phyloP scores from a whole-genome alignment of 2,329 filamentous ascomycete genomes.

The Pseudocercospora macadamiae region DNA sequence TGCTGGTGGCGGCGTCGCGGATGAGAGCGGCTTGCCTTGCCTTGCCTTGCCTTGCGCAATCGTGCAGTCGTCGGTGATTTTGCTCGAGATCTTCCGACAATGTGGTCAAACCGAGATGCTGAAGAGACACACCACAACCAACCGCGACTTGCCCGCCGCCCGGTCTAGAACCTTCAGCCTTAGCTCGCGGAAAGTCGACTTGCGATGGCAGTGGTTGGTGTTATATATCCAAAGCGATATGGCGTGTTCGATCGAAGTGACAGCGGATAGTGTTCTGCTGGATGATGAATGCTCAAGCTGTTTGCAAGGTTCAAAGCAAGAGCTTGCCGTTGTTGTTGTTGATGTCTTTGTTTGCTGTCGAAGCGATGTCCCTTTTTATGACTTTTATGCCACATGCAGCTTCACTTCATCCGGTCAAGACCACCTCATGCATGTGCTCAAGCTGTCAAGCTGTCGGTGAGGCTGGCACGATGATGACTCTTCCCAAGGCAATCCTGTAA shows the following conservation, averaged over 20 bases:
- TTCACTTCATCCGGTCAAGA: background rate
- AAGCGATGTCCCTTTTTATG: background rate
- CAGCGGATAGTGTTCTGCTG: background rate
- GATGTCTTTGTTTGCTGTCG: background rate
- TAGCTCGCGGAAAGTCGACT: too few relatives aligned
- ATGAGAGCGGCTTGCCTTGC: background rate
- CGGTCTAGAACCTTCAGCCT: constrained; percentile 9
- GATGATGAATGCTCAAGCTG: background rate
- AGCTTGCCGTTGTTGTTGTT: background rate
- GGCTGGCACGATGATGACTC: too few relatives aligned
- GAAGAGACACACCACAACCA: background rate
- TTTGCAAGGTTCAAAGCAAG: background rate
- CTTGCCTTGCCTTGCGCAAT: background rate
- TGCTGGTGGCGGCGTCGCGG: background rate
- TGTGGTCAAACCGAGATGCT: background rate
- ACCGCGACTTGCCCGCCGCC: background rate
- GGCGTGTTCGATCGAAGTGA: too few relatives aligned
- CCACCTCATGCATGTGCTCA: background rate
- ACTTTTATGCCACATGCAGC: background rate
- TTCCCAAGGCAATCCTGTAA: background rate
- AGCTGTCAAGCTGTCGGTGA: too few relatives aligned
- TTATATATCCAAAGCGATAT: too few relatives aligned
- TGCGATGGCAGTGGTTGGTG: too few relatives aligned
- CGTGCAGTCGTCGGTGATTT: background rate
- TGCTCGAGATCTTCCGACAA: background rate